Percentiles rank a stretch among this genome's conserved stretches.
Conservation (phyloP, 495 filamentous ascomycete genomes). For the Penicillium robsamsonii region DNA sequence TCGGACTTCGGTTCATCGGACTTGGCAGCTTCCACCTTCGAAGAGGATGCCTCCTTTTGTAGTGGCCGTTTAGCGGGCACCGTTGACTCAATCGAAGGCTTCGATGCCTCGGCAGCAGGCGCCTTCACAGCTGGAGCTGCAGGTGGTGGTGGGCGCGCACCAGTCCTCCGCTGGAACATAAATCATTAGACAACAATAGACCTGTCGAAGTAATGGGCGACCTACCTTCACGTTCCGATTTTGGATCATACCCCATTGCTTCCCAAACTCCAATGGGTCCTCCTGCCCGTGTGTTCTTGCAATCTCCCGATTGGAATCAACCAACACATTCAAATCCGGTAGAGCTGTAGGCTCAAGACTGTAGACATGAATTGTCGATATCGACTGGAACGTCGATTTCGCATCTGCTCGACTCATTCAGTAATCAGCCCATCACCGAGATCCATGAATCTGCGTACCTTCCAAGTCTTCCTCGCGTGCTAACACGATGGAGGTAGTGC, state of each 20-base stretch:
- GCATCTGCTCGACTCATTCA: constrained; percentile 48
- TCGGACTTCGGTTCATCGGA: constrained; percentile 32
- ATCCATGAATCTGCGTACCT: constrained; percentile 42
- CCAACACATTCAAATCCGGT: constrained; percentile 73
- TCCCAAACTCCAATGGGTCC: constrained; percentile 59
- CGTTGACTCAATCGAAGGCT: constrained; percentile 26
- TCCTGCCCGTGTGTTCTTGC: constrained; percentile 52
- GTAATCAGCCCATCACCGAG: not conserved
- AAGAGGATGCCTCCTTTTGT: constrained; percentile 23
- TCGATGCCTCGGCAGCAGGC: constrained; percentile 16
- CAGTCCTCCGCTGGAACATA: constrained; percentile 47
- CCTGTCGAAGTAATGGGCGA: not conserved
- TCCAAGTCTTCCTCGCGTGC: constrained; percentile 78
- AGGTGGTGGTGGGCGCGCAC: constrained; percentile 32
- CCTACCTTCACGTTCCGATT: constrained; percentile 62
- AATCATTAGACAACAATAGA: constrained; percentile 11
- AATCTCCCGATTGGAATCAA: constrained; percentile 63
- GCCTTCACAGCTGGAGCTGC: constrained; percentile 20
- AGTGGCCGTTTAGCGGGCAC: constrained; percentile 38
- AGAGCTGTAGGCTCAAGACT: constrained; percentile 70
- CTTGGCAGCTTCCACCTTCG: constrained; percentile 28
- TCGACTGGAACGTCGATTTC: constrained; percentile 63
- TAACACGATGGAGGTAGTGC: constrained; percentile 62
- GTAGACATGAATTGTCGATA: constrained; percentile 81
- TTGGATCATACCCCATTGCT: constrained; percentile 66